Conservation (phyloP, 306 rosid species). For the Cicer bijugum region DNA sequence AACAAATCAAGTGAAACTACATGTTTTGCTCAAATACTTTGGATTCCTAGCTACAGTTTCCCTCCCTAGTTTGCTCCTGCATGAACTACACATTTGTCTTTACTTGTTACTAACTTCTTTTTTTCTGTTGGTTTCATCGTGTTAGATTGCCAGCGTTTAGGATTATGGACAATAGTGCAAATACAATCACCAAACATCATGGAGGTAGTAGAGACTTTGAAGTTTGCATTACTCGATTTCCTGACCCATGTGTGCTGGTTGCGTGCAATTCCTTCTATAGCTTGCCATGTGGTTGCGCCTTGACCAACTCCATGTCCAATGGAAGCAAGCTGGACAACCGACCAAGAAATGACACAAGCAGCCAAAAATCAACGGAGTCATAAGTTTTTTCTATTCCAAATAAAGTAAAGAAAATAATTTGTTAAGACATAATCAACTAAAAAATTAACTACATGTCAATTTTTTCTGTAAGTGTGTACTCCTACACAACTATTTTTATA, state of each 20-base stretch:
- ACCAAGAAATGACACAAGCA: neutral
- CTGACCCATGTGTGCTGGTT: neutral
- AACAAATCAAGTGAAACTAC: neutral
- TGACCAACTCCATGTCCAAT: neutral
- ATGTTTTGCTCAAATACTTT: neutral
- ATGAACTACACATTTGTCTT: neutral
- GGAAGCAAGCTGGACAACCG: neutral
- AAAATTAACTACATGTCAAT: neutral
- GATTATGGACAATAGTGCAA: slow-evolving; percentile 13
- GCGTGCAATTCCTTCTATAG: neutral
- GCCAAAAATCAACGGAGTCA: neutral
- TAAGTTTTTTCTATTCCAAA: neutral
- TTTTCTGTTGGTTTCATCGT: neutral
- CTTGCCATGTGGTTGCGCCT: neutral
- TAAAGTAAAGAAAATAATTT: neutral
- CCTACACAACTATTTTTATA: neutral
- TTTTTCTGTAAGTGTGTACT: neutral
- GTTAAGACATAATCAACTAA: neutral
- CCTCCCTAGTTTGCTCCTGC: neutral
- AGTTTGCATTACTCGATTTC: neutral
- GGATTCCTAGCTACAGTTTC: neutral
- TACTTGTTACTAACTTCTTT: slow-evolving; percentile 4
- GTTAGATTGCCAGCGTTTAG: slow-evolving; percentile 40
- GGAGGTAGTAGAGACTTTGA: slow-evolving; percentile 1
- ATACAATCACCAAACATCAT: slow-evolving; percentile 10